A percentile compares a stretch with the other conserved stretches of the same genome.
Evolutionary conservation across 2,329 filamentous ascomycete genomes (phyloP).

Genomic region (Biscogniauxia marginata): DNA sequence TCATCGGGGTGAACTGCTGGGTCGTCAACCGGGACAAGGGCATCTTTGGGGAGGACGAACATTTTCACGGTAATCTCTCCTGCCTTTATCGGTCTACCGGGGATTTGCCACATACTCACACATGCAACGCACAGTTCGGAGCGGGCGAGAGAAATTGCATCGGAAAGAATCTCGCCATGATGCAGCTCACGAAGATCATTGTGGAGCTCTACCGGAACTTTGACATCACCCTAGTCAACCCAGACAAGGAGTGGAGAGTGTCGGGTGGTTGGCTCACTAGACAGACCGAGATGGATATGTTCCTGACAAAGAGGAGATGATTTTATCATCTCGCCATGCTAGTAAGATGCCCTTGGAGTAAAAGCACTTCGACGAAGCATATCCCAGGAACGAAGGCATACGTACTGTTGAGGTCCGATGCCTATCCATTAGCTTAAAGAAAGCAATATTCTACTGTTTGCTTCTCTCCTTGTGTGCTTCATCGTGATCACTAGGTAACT

Average conservation of each 20-base stretch:
- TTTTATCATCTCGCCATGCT: too few species aligned
- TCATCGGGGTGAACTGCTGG: not conserved
- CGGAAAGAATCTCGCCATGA: constrained; percentile 15
- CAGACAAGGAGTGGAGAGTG: constrained; percentile 6
- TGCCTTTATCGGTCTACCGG: not conserved
- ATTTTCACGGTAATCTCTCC: constrained; percentile 11
- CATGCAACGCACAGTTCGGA: constrained; percentile 8
- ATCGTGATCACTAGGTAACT: too few species aligned
- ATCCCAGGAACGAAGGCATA: too few species aligned
- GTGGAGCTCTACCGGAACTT: constrained; percentile 13
- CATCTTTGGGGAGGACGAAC: constrained; percentile 1
- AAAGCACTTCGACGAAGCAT: too few species aligned
- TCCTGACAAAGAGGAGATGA: not conserved
- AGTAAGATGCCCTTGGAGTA: too few species aligned
- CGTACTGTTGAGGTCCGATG: too few species aligned
- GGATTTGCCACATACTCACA: not conserved
- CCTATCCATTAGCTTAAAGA: too few species aligned
- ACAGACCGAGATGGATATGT: constrained; percentile 11
- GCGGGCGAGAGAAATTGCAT: constrained; percentile 14
- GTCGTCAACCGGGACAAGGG: not conserved
- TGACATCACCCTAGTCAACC: constrained; percentile 5
- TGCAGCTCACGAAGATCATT: constrained; percentile 16
- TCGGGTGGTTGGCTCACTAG: constrained; percentile 12
- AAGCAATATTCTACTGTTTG: too few species aligned
- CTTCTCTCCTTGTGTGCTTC: too few species aligned